Evolutionary conservation across 83 land plant genomes (phyloP).

Genomic region (Isoetes engelmannii): DNA sequence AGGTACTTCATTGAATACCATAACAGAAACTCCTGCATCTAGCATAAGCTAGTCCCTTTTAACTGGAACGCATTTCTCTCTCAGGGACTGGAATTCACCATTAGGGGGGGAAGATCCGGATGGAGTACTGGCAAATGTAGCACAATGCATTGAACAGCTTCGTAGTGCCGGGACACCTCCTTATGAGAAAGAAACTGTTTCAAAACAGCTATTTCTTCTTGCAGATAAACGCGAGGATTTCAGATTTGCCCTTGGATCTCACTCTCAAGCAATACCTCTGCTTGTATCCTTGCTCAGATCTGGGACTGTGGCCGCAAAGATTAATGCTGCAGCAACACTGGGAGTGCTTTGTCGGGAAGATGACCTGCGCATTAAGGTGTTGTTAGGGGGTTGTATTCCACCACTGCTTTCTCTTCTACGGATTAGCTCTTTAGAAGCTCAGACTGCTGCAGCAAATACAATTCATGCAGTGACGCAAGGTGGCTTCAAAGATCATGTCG

Average conservation of each 20-base stretch:
- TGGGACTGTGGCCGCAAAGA: slow-evolving; percentile 69
- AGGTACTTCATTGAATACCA: too few relatives aligned
- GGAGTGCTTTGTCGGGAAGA: slow-evolving; percentile 88
- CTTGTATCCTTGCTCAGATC: slow-evolving; percentile 89
- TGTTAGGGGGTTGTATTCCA: slow-evolving; percentile 96
- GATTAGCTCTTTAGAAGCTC: slow-evolving; percentile 68
- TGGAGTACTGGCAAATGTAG: slow-evolving; percentile 26
- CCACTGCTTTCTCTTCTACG: slow-evolving; percentile 85
- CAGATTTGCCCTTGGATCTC: slow-evolving; percentile 82
- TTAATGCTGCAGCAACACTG: slow-evolving; percentile 78
- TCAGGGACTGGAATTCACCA: slow-evolving; percentile 25
- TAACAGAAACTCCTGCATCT: too few relatives aligned
- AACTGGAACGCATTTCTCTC: too few relatives aligned
- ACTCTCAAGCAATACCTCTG: slow-evolving; percentile 95
- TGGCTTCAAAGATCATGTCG: slow-evolving; percentile 85
- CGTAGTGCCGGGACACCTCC: slow-evolving; percentile 22
- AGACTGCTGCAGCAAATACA: slow-evolving; percentile 78
- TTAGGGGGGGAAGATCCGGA: slow-evolving; percentile 27
- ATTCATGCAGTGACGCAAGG: slow-evolving; percentile 89
- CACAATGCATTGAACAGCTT: slow-evolving; percentile 28
- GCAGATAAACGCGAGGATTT: slow-evolving; percentile 30
- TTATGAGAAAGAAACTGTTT: slow-evolving; percentile 25
- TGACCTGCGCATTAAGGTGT: slow-evolving; percentile 77
- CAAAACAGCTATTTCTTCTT: slow-evolving; percentile 23
- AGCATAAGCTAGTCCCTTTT: too few relatives aligned